phyloP scores from a whole-genome alignment of 2,329 filamentous ascomycete species.

The Niveomyces coronatus region DNA sequence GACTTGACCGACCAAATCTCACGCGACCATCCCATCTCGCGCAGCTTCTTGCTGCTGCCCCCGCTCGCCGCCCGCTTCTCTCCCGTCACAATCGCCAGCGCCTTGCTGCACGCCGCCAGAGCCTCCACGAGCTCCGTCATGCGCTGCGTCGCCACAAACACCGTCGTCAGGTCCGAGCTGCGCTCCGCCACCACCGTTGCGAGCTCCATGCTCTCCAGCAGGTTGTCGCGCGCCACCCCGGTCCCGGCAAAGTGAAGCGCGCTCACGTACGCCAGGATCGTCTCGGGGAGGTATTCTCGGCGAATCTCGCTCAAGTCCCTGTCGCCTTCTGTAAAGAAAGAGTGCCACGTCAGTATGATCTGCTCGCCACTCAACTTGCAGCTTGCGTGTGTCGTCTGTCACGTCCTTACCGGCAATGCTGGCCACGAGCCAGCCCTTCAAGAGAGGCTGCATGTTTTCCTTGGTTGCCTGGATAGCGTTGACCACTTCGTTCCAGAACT shows the following conservation, averaged over 20 bases:
- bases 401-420: conserved; percentile 41
- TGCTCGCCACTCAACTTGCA: no score
- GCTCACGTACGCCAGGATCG: conserved; percentile 72
- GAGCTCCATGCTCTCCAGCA: conserved; percentile 81
- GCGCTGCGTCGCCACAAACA: conserved; percentile 53
- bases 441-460: conserved; percentile 47
- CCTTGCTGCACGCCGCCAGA: conserved; percentile 69
- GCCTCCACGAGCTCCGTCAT: conserved; percentile 68
- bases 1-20: conserved; percentile 51
- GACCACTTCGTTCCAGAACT: conserved; percentile 45
- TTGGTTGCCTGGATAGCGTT: conserved; percentile 43
- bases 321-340: conserved; percentile 49
- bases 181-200: conserved; percentile 64
- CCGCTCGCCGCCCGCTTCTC: conserved; percentile 42
- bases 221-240: conserved; percentile 60
- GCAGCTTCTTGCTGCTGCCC: conserved; percentile 46
- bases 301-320: conserved; percentile 56
- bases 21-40: conserved; percentile 51
- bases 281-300: conserved; percentile 73
- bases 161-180: conserved; percentile 52
- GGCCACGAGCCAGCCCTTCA: conserved; percentile 52
- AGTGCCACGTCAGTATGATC: no score
- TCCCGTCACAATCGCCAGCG: conserved; percentile 46
- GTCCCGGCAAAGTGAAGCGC: conserved; percentile 72
- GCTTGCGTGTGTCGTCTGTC: no score